Conservation (phyloP, 2,329 filamentous ascomycete species). For the Hypomyces rosellus region DNA sequence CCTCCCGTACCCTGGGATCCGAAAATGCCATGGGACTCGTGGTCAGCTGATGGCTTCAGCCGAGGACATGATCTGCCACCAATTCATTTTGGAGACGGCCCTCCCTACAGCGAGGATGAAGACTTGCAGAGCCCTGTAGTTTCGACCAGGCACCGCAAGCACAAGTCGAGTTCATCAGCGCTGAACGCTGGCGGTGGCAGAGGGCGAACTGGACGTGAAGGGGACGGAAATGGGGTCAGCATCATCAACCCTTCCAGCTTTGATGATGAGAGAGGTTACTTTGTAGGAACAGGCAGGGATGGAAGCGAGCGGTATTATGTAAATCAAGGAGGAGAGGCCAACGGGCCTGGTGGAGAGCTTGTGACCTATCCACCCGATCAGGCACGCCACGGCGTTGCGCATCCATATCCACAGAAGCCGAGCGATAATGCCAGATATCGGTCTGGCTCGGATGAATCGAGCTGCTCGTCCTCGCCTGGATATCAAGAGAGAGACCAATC, state of each 20-base stretch:
- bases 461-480: conserved; percentile 52
- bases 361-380: conserved; percentile 69
- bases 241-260: conserved; percentile 44
- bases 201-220: conserved; percentile 42
- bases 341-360: conserved; percentile 72
- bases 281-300: conserved; percentile 60
- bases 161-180: conserved; percentile 61
- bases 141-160: conserved; percentile 76
- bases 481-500: conserved; percentile 61
- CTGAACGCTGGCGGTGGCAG: conserved; percentile 34
- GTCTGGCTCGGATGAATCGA: conserved; percentile 52
- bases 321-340: conserved; percentile 60
- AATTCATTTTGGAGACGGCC: conserved; percentile 80
- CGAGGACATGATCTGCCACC: conserved; percentile 69
- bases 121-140: conserved; percentile 89
- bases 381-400: conserved; percentile 49
- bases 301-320: conserved; percentile 71
- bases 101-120: conserved; percentile 92
- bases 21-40: conserved; percentile 54
- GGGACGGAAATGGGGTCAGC: conserved; percentile 31
- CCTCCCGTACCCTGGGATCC: conserved; percentile 70
- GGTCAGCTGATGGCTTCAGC: conserved; percentile 47
- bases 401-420: conserved; percentile 37
- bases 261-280: conserved; percentile 59
- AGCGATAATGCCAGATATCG: conserved; percentile 47